Evolutionary conservation across 73 alveolate species (phyloP).

Genomic region (Tetrahymena elliotti): DNA sequence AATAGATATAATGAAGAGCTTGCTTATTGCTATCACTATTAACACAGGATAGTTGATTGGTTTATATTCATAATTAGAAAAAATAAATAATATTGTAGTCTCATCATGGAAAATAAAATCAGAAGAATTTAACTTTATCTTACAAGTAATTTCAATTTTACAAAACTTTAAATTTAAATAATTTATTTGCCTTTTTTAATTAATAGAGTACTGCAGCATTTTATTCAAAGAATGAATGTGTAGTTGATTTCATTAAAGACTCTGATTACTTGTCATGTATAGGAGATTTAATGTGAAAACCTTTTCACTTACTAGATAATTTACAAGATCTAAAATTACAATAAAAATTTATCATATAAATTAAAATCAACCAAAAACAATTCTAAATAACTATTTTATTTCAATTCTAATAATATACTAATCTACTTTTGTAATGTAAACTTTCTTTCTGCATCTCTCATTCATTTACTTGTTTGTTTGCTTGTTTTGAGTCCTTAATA

Average conservation of each 20-base stretch:
- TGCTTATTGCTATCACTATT: neutral
- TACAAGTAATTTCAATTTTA: neutral
- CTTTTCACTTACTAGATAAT: no score
- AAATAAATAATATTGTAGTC: neutral
- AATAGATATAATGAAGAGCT: neutral
- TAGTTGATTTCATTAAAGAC: neutral
- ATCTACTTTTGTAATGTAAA: no score
- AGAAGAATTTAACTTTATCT: neutral
- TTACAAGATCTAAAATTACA: no score
- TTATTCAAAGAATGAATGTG: neutral
- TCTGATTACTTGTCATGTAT: neutral
- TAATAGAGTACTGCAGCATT: neutral
- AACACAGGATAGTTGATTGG: neutral
- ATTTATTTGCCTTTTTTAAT: neutral
- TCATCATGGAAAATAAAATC: neutral
- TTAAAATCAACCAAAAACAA: neutral
- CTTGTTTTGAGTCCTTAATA: neutral
- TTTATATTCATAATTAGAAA: neutral
- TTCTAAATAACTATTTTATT: no score
- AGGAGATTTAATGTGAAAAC: neutral
- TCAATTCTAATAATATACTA: neutral
- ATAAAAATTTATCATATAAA: no score
- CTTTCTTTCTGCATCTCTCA: neutral
- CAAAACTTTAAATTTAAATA: neutral
- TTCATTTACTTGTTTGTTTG: no score